Evolutionary conservation across 1,139 yeast genomes (phyloP), one percentile per base, ranked within the genome.

Genomic region (Lodderomyces orthopsilosis): DNA sequence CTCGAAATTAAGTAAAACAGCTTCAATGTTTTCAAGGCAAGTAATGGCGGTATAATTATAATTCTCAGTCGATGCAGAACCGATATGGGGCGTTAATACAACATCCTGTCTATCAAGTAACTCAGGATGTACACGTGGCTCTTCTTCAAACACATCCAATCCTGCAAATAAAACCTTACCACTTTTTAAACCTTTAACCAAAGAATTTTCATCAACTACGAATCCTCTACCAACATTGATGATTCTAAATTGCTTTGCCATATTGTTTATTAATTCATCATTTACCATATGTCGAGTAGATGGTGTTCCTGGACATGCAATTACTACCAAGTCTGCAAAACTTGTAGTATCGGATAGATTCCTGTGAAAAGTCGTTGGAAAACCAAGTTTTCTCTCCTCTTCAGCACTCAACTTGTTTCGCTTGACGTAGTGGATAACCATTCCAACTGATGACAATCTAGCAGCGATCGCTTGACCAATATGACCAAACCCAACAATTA

Each of bases 151-250:
- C 4, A 89, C 96, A 56, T 89, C 96, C 37, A 88, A 66, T 0
- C 96, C 97, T 13, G 84, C 93, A 56, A 83, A 78, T 18, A 75
- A 62, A 3, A 90, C 73, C 47, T 84, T 81, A 1, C 94, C 95
- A 3, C 71, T 58, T 50, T 81, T 73, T 46, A 90, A 69, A 0
- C 89, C 95, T 8, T 68, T 70, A 2, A 87, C 77, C 41, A 90
- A 68, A 1, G 84, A 95, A 17, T 73, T 70, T 55, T 87, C 95
- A 55, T 89, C 85, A 46, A 90, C 71, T 24, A 88, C 79, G 4
- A 75, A 60, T 1, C 94, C 94, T 51, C 94, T 73, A 1, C 95
- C 95, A 28, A 86, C 81, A 58, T 89, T 89, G 45, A 89, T 83
- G 28, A 89, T 68, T 50, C 88, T 70, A 14, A 83, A 74, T 1